Evolutionary conservation across 495 filamentous ascomycete genomes (phyloP).

Genomic region (Hypoxylon lienhwacheense): DNA sequence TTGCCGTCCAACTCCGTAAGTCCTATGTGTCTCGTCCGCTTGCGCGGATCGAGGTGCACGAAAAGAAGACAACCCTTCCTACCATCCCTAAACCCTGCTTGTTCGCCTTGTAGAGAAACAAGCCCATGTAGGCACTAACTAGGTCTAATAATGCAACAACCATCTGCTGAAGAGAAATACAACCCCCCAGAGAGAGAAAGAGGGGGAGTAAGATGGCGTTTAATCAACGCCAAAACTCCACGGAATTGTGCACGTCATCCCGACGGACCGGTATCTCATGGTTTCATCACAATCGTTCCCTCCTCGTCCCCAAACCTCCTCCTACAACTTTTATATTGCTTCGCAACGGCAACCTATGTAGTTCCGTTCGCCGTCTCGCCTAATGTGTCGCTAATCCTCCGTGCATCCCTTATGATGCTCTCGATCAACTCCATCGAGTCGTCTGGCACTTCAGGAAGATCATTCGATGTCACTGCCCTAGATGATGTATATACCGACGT

Average conservation of each 20-base stretch:
- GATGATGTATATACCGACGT: conserved; percentile 3
- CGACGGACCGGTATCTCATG: conserved; percentile 3
- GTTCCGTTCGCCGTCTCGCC: not conserved
- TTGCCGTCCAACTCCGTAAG: conserved; percentile 6
- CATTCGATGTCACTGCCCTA: conserved; percentile 14
- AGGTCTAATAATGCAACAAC: conserved; percentile 14
- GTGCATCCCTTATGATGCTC: conserved; percentile 48
- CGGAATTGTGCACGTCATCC: not conserved
- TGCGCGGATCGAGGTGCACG: not conserved
- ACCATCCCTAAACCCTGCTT: conserved; percentile 6
- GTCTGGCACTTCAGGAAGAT: conserved; percentile 46
- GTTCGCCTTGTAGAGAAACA: conserved; percentile 8
- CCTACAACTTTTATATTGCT: too few species aligned
- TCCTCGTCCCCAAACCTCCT: not conserved
- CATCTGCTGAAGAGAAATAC: conserved; percentile 2
- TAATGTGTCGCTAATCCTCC: conserved; percentile 31
- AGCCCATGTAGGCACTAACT: conserved; percentile 23
- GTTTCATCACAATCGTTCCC: conserved; percentile 16
- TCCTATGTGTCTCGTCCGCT: conserved; percentile 9
- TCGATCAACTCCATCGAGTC: conserved; percentile 54
- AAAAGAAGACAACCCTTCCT: conserved; percentile 1
- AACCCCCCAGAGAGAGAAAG: not conserved
- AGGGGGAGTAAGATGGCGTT: not conserved
- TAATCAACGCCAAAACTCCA: conserved; percentile 30
- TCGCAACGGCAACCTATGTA: not conserved